phyloP scores from a whole-genome alignment of 179 eudicot species.

The Beta corolliflora region DNA sequence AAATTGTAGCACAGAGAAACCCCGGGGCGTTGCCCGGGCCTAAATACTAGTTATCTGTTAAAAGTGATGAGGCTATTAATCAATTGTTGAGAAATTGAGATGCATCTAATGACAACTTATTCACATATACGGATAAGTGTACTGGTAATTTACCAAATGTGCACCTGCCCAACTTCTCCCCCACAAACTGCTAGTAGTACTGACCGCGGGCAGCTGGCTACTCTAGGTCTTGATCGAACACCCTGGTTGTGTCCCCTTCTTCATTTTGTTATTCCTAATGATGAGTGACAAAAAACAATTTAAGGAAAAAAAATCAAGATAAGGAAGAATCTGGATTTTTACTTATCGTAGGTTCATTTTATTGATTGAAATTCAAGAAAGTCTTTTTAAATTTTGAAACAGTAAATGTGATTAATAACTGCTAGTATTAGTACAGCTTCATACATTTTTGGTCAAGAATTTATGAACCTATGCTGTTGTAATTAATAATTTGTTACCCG shows the following conservation, averaged over 20 bases:
- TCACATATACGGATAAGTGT: neutral
- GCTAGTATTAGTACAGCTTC: slow-evolving; percentile 21
- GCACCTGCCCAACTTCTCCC: slow-evolving; percentile 18
- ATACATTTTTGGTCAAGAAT: slow-evolving; percentile 21
- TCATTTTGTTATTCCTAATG: slow-evolving; percentile 1
- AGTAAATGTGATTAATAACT: slow-evolving; percentile 29
- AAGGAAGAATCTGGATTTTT: no score
- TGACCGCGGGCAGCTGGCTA: slow-evolving; percentile 5
- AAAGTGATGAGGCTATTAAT: neutral
- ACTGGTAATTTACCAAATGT: slow-evolving; percentile 20
- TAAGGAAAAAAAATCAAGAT: neutral
- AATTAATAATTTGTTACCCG: slow-evolving; percentile 25
- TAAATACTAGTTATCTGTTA: no score
- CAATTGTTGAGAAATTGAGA: neutral
- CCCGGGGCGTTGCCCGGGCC: no score
- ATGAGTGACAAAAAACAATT: neutral
- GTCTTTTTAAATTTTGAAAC: slow-evolving; percentile 12
- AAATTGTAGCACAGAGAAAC: no score
- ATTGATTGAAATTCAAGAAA: neutral
- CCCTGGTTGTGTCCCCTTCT: slow-evolving; percentile 9
- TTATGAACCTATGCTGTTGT: slow-evolving; percentile 23
- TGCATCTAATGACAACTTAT: neutral
- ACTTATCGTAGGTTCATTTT: neutral
- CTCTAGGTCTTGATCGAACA: neutral
- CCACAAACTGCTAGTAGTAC: neutral